These are phyloP conservation scores for Tulasnella sp. DNA, from an alignment of 768 basidiomycete species.

Conservation along the genomic window DNA sequence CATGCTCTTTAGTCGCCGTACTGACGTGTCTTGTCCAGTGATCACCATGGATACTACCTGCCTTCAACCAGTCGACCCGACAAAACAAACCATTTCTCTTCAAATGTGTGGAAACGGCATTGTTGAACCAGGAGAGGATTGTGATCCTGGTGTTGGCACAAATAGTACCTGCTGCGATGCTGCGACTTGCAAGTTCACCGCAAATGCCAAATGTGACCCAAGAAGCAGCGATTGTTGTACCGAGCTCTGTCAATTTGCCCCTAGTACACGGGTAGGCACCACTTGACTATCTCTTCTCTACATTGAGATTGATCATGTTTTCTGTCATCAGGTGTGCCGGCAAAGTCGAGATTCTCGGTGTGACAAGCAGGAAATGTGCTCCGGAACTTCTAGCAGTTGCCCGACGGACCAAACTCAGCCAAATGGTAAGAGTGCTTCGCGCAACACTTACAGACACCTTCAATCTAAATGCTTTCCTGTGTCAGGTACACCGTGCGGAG, in stretches of 20 bases:
- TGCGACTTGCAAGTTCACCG: conserved; percentile 57
- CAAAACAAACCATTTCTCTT: conserved; percentile 39
- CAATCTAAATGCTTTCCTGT: too few species aligned
- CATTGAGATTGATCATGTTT: too few species aligned
- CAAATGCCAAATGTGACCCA: conserved; percentile 67
- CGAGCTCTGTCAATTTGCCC: conserved; percentile 52
- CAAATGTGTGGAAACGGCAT: conserved; percentile 79
- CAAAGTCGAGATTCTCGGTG: conserved; percentile 51
- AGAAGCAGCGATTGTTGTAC: conserved; percentile 66
- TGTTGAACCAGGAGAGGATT: conserved; percentile 70
- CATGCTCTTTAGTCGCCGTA: background rate
- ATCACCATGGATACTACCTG: conserved; percentile 49
- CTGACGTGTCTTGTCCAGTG: conserved; percentile 5
- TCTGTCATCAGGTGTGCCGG: conserved; percentile 66
- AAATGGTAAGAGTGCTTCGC: conserved; percentile 39
- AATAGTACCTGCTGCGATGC: conserved; percentile 61
- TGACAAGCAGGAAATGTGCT: conserved; percentile 61
- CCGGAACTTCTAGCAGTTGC: conserved; percentile 59
- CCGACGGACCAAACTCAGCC: conserved; percentile 47
- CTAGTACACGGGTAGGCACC: too few species aligned
- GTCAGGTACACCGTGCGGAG: conserved; percentile 53
- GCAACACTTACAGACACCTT: too few species aligned
- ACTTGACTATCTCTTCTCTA: too few species aligned
- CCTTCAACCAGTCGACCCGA: conserved; percentile 43
- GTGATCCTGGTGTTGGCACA: conserved; percentile 59